These are phyloP conservation scores for Pleomassaria siparia DNA, from an alignment of 2,329 filamentous ascomycete species.

Conservation along the genomic window DNA sequence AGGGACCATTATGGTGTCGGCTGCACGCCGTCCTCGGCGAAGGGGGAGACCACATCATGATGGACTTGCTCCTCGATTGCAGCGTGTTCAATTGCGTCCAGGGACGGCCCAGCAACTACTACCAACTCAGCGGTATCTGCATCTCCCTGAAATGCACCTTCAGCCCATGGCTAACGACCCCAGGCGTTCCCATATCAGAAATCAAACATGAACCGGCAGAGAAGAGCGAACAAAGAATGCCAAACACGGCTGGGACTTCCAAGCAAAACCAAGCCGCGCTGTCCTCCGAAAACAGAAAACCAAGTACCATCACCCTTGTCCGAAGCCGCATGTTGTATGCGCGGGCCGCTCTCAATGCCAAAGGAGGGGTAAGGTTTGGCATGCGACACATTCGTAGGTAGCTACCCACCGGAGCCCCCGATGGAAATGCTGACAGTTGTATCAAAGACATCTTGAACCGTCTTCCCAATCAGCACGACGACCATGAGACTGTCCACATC, in stretches of 20 bases:
- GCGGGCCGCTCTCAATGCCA: constrained; percentile 68
- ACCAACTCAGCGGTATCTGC: constrained; percentile 73
- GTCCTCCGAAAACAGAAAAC: constrained; percentile 22
- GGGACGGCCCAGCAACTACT: constrained; percentile 64
- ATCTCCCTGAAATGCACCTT: not conserved
- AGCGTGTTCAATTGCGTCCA: constrained; percentile 71
- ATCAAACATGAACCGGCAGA: constrained; percentile 22
- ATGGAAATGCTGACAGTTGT: constrained; percentile 15
- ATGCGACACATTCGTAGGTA: constrained; percentile 77
- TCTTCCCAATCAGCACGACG: constrained; percentile 52
- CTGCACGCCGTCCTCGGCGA: constrained; percentile 73
- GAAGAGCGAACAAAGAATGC: constrained; percentile 4
- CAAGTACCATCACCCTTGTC: constrained; percentile 70
- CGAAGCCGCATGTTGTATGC: constrained; percentile 87
- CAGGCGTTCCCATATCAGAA: constrained; percentile 57
- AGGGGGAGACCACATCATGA: constrained; percentile 75
- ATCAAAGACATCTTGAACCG: constrained; percentile 78
- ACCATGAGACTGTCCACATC: constrained; percentile 64
- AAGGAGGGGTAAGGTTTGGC: constrained; percentile 70
- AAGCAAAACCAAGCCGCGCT: not conserved
- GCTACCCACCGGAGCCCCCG: not conserved
- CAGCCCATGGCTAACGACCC: constrained; percentile 7
- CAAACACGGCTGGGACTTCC: not conserved
- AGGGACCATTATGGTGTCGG: constrained; percentile 71
- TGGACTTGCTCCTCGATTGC: constrained; percentile 73